Evolutionary conservation across 192 early-diverging fungal species (phyloP).

Genomic region (Chytriomyces sp.): DNA sequence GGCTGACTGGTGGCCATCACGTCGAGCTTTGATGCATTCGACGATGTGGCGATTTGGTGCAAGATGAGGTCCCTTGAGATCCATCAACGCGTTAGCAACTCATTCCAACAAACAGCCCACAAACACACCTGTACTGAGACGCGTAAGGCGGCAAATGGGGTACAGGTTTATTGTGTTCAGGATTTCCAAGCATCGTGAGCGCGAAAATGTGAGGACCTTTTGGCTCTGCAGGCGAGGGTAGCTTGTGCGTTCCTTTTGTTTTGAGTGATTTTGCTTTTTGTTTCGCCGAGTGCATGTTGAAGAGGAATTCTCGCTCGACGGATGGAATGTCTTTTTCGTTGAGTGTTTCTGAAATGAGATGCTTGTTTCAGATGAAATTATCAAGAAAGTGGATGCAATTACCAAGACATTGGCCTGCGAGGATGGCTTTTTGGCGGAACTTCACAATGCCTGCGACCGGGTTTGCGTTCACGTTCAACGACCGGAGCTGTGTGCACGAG

Average conservation of each 20-base stretch:
- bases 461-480: constrained; percentile 39
- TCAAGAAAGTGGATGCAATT: neutral
- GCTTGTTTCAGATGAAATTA: constrained; percentile 7
- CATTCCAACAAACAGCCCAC: too few species aligned
- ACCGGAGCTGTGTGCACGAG: constrained; percentile 22
- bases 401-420: too few species aligned
- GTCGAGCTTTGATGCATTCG: neutral
- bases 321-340: constrained; percentile 54
- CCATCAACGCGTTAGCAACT: too few species aligned
- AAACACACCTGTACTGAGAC: constrained; percentile 45
- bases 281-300: constrained; percentile 42
- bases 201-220: constrained; percentile 15
- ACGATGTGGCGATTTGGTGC: neutral
- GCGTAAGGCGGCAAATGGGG: constrained; percentile 44
- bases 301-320: constrained; percentile 49
- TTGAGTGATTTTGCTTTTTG: constrained; percentile 19
- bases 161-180: neutral
- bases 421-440: constrained; percentile 50
- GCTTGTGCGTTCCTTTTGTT: neutral
- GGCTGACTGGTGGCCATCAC: neutral
- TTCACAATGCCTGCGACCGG: constrained; percentile 39
- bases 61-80: constrained; percentile 48
- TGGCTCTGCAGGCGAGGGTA: neutral
- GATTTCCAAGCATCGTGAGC: constrained; percentile 26
- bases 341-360: constrained; percentile 35